phyloP scores from a whole-genome alignment of 202 grass and related monocot species.

The Zoysia matrella region DNA sequence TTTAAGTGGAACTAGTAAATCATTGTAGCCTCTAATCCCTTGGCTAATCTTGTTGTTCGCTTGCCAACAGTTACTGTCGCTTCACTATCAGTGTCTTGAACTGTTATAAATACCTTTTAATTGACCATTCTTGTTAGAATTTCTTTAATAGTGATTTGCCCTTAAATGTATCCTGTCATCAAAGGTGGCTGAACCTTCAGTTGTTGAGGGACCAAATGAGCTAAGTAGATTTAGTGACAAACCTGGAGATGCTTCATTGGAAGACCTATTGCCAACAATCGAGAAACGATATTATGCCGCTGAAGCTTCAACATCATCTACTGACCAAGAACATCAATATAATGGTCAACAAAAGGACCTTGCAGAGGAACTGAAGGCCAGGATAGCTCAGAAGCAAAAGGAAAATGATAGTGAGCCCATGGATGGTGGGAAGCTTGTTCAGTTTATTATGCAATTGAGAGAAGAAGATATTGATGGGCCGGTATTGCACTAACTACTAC shows the following conservation, averaged over 20 bases:
- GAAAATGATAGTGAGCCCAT: no score
- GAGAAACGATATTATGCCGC: slow-evolving; percentile 59
- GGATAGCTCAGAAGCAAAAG: no score
- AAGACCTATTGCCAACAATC: slow-evolving; percentile 90
- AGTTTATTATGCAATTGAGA: no score
- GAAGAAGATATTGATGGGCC: no score
- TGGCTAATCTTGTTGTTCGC: no score
- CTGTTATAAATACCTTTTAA: background rate
- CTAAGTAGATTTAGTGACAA: no score
- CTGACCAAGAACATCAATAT: slow-evolving; percentile 47
- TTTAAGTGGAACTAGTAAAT: background rate
- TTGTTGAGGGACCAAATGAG: slow-evolving; percentile 31
- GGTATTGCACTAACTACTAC: no score
- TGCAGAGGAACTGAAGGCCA: no score
- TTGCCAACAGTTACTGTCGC: background rate
- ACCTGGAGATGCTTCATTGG: slow-evolving; percentile 67
- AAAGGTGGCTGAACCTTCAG: slow-evolving; percentile 65
- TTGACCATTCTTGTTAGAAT: background rate
- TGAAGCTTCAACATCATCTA: slow-evolving; percentile 82
- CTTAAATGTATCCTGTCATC: slow-evolving; percentile 10
- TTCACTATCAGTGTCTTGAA: slow-evolving; percentile 10
- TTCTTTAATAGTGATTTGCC: slow-evolving; percentile 28
- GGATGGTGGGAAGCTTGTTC: no score
- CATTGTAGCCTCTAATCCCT: no score
- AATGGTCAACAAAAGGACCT: slow-evolving; percentile 36